phyloP scores from a whole-genome alignment of 2,329 filamentous ascomycete genomes.

The Fusarium sp. region DNA sequence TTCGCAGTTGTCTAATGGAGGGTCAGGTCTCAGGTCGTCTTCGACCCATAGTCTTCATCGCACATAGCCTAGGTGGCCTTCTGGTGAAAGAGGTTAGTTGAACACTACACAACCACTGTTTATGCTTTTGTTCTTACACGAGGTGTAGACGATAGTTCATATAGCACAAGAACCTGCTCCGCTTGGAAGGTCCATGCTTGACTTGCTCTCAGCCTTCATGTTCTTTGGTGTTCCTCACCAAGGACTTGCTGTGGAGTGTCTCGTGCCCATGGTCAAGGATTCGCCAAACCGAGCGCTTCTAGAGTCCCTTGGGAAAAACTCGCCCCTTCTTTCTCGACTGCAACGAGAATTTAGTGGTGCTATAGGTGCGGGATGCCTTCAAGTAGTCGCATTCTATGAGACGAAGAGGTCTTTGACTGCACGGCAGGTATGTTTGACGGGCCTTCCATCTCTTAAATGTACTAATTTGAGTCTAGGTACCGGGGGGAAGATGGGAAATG shows the following conservation, averaged over 20 bases:
- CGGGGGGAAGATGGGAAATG: not conserved
- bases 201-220: not conserved
- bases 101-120: no score
- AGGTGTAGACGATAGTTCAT: not conserved
- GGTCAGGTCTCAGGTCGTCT: not conserved
- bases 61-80: no score
- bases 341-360: rapidly evolving
- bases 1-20: rapidly evolving
- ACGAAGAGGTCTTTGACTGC: not conserved
- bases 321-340: not conserved
- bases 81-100: no score
- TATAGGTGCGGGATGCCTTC: rapidly evolving
- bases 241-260: not conserved
- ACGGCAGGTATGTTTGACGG: not conserved
- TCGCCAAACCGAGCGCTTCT: not conserved
- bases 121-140: rapidly evolving
- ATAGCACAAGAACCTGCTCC: not conserved
- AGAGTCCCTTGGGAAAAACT: not conserved
- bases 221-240: constrained; percentile 5
- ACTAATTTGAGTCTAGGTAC: not conserved
- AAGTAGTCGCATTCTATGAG: not conserved
- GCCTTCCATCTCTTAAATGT: no score
- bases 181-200: rapidly evolving
- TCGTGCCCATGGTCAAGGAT: not conserved
- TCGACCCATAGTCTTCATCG: not conserved